Conservation (phyloP, 768 basidiomycete species). For the Lactifluus subvellereus region DNA sequence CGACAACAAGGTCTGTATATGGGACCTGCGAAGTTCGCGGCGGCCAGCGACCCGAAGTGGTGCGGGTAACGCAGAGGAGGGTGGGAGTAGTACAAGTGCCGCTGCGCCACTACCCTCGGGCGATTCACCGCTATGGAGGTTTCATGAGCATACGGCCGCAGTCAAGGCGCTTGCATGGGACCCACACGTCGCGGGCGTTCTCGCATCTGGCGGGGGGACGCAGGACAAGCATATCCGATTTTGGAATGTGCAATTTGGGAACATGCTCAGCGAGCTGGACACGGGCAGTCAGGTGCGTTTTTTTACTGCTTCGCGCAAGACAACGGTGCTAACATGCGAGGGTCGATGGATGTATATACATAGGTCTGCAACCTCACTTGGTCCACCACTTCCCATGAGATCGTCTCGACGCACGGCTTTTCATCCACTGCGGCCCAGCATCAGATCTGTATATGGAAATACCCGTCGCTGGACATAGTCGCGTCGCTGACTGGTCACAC, state of each 20-base stretch:
- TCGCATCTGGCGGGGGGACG: constrained; percentile 97
- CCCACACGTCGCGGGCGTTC: constrained; percentile 83
- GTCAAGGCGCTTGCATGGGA: constrained; percentile 99
- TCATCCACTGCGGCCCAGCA: constrained; percentile 91
- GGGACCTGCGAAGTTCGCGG: constrained; percentile 75
- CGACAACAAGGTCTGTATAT: constrained; percentile 98
- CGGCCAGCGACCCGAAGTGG: constrained; percentile 30
- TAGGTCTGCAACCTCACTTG: constrained; percentile 97
- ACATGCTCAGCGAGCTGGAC: constrained; percentile 80
- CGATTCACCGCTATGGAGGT: constrained; percentile 81
- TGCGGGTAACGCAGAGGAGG: constrained; percentile 30
- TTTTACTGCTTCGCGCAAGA: background rate
- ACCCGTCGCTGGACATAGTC: constrained; percentile 90
- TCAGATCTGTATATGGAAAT: constrained; percentile 94
- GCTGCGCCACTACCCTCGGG: constrained; percentile 33
- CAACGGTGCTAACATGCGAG: background rate
- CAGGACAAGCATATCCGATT: constrained; percentile 97
- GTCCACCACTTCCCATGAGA: constrained; percentile 92
- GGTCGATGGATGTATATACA: background rate
- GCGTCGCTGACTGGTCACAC: constrained; percentile 93
- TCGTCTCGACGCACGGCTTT: constrained; percentile 97
- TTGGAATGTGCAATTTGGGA: constrained; percentile 90
- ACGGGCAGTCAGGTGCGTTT: constrained; percentile 86
- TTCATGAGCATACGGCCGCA: constrained; percentile 94
- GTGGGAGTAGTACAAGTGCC: constrained; percentile 28